A percentile compares a stretch with the other conserved stretches of the same genome.
Conservation (phyloP, 208 protist species). For the Trypanosoma cruzi region DNA sequence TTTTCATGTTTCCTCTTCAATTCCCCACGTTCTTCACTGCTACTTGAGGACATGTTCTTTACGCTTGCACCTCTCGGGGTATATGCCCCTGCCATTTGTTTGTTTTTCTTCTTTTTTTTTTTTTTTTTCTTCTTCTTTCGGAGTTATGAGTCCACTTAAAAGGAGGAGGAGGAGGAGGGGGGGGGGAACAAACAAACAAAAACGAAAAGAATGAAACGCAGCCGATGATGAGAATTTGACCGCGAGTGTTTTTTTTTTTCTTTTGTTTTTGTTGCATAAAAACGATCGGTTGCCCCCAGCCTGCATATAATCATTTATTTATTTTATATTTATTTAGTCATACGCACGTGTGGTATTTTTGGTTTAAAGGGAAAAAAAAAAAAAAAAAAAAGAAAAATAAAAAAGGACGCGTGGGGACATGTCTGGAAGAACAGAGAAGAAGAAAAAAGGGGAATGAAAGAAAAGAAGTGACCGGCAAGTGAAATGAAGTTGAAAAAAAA, state of each 20-base stretch:
- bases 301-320: no score
- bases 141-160: background rate
- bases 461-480: background rate
- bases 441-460: background rate
- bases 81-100: background rate
- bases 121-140: no score
- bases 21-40: no score
- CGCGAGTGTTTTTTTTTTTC: background rate
- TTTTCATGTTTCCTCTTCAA: no score
- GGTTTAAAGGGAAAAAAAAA: no score
- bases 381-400: no score
- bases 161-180: background rate
- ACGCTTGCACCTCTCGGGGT: no score
- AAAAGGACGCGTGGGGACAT: no score
- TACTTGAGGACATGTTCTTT: no score
- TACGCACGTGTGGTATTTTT: no score
- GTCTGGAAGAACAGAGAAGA: background rate
- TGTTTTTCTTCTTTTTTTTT: background rate
- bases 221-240: background rate
- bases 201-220: background rate
- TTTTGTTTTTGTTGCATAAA: background rate
- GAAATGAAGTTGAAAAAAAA: slow-evolving; percentile 9
- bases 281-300: no score
- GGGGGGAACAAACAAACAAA: background rate
- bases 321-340: no score